Evolutionary conservation across 2,329 filamentous ascomycete genomes (phyloP), one percentile per base, ranked within the genome.

Genomic region (Erysiphe pisi): DNA sequence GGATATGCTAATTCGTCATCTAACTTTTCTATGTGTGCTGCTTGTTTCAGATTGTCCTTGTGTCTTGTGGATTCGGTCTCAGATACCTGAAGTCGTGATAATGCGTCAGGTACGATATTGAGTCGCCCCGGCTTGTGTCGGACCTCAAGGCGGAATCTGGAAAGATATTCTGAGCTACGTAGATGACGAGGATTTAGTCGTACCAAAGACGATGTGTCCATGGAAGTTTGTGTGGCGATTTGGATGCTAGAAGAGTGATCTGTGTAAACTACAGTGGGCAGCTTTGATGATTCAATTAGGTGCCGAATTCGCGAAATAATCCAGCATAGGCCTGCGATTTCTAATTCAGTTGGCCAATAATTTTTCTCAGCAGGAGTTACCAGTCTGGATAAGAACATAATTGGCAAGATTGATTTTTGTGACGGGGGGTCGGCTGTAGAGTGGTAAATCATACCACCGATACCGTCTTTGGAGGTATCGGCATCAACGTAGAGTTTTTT

Each of bases 161-260:
- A 73, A n/a, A 73, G 36, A 49, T 73, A 73, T 73, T 73, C 68
- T 73, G 68, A 73, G 20, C 68, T 73, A 45, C 68, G 18, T 22
- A 73, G 25, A 43, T 45, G n/a, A n/a, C n/a, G n/a, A n/a, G n/a
- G 31, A 36, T 36, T 36, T 36, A 36, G 31, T 36, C 31, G 6
- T 73, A 73, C 36, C 9, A 49, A 52, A 3, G 14, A 47, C 9
- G 12, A 36, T 25, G 70, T 73, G 11, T 47, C 36, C 12, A 73
- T 73, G 7, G 14, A 73, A n/a, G 4, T 73, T 28, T 73, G 70
- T 16, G 70, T 73, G 3, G 36, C 70, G 70, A 73, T 73, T 25
- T 73, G 40, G 9, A 73, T 73, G 63, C 25, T 36, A 70, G 70
- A n/a, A n/a, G n/a, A 14, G 36, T 31, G 70, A 52, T 73, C 36